Conservation (phyloP, 768 basidiomycete species). For the Suillus paluster region DNA sequence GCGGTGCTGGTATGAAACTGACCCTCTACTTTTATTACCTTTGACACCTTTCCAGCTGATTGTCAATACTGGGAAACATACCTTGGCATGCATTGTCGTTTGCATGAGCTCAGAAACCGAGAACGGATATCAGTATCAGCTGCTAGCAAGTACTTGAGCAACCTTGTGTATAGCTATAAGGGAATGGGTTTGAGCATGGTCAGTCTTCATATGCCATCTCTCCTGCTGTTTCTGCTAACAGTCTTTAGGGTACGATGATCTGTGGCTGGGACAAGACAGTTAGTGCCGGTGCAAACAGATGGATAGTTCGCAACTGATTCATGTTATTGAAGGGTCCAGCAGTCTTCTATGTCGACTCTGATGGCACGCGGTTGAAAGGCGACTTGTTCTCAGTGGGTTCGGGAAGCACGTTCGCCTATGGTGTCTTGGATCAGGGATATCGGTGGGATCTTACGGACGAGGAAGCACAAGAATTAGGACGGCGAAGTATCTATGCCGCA, state of each 20-base stretch:
- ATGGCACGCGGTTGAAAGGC: constrained; percentile 93
- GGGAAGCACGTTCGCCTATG: constrained; percentile 98
- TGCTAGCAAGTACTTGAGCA: constrained; percentile 95
- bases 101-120: constrained; percentile 94
- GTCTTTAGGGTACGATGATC: constrained; percentile 92
- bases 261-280: constrained; percentile 99
- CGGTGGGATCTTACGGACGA: constrained; percentile 91
- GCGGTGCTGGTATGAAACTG: constrained; percentile 81
- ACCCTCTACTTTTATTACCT: constrained; percentile 7
- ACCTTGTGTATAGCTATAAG: constrained; percentile 97
- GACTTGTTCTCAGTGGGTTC: constrained; percentile 99
- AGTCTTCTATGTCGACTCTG: constrained; percentile 97
- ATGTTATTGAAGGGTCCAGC: constrained; percentile 77
- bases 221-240: constrained; percentile 8
- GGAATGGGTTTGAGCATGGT: constrained; percentile 99
- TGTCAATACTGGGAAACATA: constrained; percentile 99
- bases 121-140: constrained; percentile 99
- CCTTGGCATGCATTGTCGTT: constrained; percentile 94
- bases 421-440: constrained; percentile 96
- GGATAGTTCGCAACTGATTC: constrained; percentile 6
- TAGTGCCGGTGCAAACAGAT: constrained; percentile 28
- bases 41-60: constrained; percentile 60
- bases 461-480: constrained; percentile 92
- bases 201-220: constrained; percentile 14
- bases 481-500: constrained; percentile 94